These are phyloP conservation scores for Delonix regia DNA, from an alignment of 306 rosid species.

Conservation along the genomic window DNA sequence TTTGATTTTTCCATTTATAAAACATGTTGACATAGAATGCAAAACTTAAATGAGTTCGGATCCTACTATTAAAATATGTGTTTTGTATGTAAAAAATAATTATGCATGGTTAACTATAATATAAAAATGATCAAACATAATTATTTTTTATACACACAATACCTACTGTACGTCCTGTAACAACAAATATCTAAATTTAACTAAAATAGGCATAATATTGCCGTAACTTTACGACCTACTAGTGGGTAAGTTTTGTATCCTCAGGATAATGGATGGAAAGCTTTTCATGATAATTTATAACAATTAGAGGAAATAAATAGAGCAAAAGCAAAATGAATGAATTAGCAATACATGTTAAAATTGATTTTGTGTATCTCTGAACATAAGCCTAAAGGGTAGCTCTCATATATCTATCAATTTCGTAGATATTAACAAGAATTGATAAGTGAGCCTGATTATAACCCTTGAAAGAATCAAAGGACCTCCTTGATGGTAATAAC, in stretches of 20 bases:
- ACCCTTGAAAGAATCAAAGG: constrained; percentile 54
- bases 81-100: no score
- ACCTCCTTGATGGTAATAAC: constrained; percentile 41
- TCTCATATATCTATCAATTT: background rate
- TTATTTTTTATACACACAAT: no score
- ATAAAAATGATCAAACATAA: no score
- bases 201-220: background rate
- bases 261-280: background rate
- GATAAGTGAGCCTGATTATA: constrained; percentile 6
- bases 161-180: no score
- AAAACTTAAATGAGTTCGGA: no score
- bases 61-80: no score
- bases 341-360: background rate
- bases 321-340: background rate
- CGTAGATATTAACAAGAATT: constrained; percentile 16
- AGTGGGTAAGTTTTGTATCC: constrained; percentile 12
- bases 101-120: no score
- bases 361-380: constrained; percentile 1
- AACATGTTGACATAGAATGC: constrained; percentile 5
- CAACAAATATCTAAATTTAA: no score
- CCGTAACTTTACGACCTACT: background rate
- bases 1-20: background rate
- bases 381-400: constrained; percentile 18
- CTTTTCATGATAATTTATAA: background rate
- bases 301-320: background rate